phyloP scores from a whole-genome alignment of 495 filamentous ascomycete species.

The Amniculicola lignicola region DNA sequence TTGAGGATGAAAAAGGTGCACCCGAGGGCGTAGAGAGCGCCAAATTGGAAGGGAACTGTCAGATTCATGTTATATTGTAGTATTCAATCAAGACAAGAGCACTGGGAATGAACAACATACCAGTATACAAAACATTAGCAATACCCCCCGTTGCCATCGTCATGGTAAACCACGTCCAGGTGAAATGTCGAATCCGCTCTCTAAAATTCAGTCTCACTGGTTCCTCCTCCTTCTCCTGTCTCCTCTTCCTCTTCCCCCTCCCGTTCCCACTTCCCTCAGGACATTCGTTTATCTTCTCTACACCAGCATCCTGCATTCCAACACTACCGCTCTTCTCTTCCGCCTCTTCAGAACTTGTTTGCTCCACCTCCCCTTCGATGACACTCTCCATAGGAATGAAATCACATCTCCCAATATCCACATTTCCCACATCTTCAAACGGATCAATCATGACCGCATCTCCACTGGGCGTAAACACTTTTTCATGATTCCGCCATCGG shows the following conservation, averaged over 20 bases:
- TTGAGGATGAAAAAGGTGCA: conserved; percentile 74
- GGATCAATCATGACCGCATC: conserved; percentile 3
- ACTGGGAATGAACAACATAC: conserved; percentile 46
- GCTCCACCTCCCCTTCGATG: too few relatives aligned
- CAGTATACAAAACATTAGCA: conserved; percentile 69
- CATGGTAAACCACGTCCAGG: conserved; percentile 47
- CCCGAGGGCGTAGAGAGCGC: conserved; percentile 68
- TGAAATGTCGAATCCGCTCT: conserved; percentile 44
- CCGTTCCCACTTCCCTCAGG: background rate
- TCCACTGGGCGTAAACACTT: background rate
- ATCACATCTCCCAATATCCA: too few relatives aligned
- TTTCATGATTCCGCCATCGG: conserved; percentile 21
- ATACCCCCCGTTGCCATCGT: conserved; percentile 81
- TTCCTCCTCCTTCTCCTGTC: background rate
- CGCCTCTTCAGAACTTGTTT: background rate
- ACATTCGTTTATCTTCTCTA: too few relatives aligned
- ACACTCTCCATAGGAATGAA: too few relatives aligned
- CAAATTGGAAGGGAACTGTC: conserved; percentile 67
- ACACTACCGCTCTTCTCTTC: background rate
- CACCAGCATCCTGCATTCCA: too few relatives aligned
- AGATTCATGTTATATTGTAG: background rate
- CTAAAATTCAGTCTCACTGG: conserved; percentile 30
- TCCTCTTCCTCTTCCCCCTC: background rate
- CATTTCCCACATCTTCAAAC: conserved; percentile 5
- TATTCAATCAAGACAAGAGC: background rate